Evolutionary conservation across 2,329 filamentous ascomycete species (phyloP), one percentile per base, ranked within the genome.

Genomic region (Thelonectria discophora): DNA sequence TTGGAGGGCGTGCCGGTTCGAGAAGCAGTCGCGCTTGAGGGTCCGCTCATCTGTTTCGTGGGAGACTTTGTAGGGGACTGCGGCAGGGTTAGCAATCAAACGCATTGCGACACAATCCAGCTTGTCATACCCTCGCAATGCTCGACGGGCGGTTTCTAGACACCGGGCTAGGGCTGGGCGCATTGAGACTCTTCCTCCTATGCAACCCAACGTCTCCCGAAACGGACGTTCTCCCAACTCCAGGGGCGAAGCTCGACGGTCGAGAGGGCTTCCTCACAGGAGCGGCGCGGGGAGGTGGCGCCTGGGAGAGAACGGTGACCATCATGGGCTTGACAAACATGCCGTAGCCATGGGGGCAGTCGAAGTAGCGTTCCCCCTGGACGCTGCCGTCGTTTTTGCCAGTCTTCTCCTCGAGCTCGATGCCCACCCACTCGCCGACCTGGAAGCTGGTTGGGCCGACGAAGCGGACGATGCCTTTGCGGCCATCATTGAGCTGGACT

Each of bases 331-430:
- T 87, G 57, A 97, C 86, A 72, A 99, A 98, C 87, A 99, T 95
- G 73, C 88, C 88, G 66, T 82, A 82, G 42, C 82, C 92, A 87
- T 85, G 89, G 77, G 74, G 84, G 78, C 94, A 98, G 51, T 94
- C 88, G 71, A 97, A 98, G 75, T 98, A 98, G 18, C 92, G 84
- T 74, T 92, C 86, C 64, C 93, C 94, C 76, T 94, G 87, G 48
- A 98, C 92, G 57, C 91, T 90, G 66, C 94, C 94, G 83, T 98
- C 93, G 72, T 98, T 98, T 81, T 98, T 98, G 32, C 95, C 94
- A 18, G 85, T 87, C 55, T 89, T 82, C 48, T 92, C 90, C 54
- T 93, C 88, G 58, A 98, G 86, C 80, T 97, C 94, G 62, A 98
- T 86, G 66, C 94, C 94, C 61, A 97, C 83, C 93, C 94, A 98